Percentiles rank a stretch among this genome's conserved stretches.
Evolutionary conservation across 495 filamentous ascomycete genomes (phyloP).

Genomic region (Aspergillus sclerotiicarbonarius): DNA sequence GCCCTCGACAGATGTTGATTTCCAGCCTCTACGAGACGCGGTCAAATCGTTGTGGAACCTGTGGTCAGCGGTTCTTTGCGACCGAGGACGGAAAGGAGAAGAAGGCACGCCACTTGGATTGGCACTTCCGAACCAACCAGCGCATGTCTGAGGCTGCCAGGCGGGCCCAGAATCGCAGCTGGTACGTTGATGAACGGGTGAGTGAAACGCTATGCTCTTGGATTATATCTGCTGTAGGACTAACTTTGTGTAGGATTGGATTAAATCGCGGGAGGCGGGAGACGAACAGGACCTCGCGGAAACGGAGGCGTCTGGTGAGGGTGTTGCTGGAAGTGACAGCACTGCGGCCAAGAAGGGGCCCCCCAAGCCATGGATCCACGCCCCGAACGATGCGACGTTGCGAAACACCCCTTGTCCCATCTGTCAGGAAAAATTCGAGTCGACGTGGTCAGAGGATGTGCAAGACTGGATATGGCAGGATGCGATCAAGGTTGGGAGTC

Average conservation of each 20-base stretch:
- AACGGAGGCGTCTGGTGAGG: constrained; percentile 36
- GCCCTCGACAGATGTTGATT: constrained; percentile 71
- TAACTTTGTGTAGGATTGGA: constrained; percentile 68
- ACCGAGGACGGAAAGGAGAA: constrained; percentile 74
- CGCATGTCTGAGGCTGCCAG: constrained; percentile 78
- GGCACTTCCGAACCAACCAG: constrained; percentile 94
- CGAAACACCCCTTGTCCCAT: constrained; percentile 80
- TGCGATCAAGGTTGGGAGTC: constrained; percentile 70
- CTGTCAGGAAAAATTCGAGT: constrained; percentile 93
- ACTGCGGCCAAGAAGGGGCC: constrained; percentile 53
- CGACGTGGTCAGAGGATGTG: constrained; percentile 80
- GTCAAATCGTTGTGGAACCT: constrained; percentile 84
- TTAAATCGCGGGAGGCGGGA: constrained; percentile 71
- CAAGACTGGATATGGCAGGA: constrained; percentile 99
- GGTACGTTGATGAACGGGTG: constrained; percentile 91
- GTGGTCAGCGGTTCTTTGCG: constrained; percentile 78
- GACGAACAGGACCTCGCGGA: constrained; percentile 56
- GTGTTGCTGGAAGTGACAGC: constrained; percentile 31
- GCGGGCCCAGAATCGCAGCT: constrained; percentile 82
- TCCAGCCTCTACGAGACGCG: constrained; percentile 71
- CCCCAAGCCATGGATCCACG: constrained; percentile 72
- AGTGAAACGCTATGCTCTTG: constrained; percentile 29
- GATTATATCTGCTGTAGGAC: constrained; percentile 1
- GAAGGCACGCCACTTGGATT: constrained; percentile 94
- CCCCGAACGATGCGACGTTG: constrained; percentile 71